Conservation (phyloP, 164 flowering plant species). For the Saururus chinensis region DNA sequence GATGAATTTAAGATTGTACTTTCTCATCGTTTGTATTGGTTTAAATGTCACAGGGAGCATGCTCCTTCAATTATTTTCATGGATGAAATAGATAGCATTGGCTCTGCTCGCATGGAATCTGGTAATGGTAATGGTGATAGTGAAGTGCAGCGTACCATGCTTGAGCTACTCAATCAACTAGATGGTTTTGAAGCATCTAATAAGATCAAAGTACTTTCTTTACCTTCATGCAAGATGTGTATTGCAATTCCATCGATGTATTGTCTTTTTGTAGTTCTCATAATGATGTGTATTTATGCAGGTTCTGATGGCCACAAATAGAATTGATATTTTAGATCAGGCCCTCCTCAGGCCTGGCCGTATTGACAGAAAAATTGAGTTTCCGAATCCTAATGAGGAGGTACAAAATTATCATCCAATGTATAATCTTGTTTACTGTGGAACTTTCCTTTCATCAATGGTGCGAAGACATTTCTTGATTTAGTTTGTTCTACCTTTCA, state of each 20-base stretch:
- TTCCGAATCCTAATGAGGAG: constrained; percentile 95
- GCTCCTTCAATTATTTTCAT: constrained; percentile 96
- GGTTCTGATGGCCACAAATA: constrained; percentile 98
- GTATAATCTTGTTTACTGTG: neutral
- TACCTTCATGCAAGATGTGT: neutral
- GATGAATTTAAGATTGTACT: neutral
- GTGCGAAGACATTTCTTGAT: neutral
- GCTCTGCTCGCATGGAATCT: constrained; percentile 98
- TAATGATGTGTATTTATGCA: constrained; percentile 11
- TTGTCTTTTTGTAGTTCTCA: neutral
- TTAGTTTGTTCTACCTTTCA: constrained; percentile 18
- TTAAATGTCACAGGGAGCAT: constrained; percentile 59
- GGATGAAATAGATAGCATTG: constrained; percentile 99
- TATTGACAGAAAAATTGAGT: constrained; percentile 92
- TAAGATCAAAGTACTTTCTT: constrained; percentile 62
- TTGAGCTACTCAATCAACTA: constrained; percentile 96
- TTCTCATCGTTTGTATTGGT: neutral
- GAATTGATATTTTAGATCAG: constrained; percentile 92
- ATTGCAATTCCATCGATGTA: neutral
- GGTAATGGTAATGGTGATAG: constrained; percentile 99
- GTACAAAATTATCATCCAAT: constrained; percentile 16
- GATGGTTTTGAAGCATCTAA: constrained; percentile 99
- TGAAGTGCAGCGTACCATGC: constrained; percentile 97
- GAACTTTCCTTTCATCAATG: neutral
- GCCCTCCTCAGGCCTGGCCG: constrained; percentile 98